Percentiles rank a stretch among this genome's conserved stretches.
phyloP scores from a whole-genome alignment of 192 early-diverging fungal genomes.

The Mortierella hygrophila region DNA sequence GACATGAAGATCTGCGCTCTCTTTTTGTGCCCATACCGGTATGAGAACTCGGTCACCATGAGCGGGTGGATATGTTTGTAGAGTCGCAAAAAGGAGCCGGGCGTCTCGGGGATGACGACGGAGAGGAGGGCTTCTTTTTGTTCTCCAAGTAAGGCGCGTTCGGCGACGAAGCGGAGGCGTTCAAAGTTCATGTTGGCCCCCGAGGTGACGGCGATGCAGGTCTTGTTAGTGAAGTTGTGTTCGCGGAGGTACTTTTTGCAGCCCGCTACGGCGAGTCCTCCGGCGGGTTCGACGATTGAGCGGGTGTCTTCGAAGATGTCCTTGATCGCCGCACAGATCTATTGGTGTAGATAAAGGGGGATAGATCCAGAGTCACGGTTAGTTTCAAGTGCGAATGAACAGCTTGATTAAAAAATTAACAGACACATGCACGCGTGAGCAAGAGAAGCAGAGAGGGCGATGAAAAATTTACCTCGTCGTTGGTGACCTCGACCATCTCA shows the following conservation, averaged over 20 bases:
- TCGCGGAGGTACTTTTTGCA: slow-evolving; percentile 83
- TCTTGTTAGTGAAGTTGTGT: slow-evolving; percentile 64
- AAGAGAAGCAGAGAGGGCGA: not conserved
- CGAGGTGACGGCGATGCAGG: slow-evolving; percentile 83
- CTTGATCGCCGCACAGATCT: slow-evolving; percentile 92
- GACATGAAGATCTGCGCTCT: slow-evolving; percentile 92
- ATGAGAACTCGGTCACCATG: slow-evolving; percentile 93
- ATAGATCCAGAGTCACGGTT: not conserved
- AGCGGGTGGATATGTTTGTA: slow-evolving; percentile 88
- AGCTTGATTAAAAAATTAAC: slow-evolving; percentile 12
- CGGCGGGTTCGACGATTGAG: slow-evolving; percentile 96
- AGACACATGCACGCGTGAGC: not conserved
- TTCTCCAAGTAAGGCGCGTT: slow-evolving; percentile 96
- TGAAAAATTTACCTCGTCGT: slow-evolving; percentile 76
- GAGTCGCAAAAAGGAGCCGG: slow-evolving; percentile 79
- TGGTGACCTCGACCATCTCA: slow-evolving; percentile 91
- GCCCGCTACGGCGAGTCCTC: slow-evolving; percentile 90
- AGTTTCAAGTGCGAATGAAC: not conserved
- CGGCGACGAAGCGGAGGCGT: slow-evolving; percentile 96
- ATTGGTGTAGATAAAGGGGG: not conserved
- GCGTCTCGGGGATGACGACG: slow-evolving; percentile 92
- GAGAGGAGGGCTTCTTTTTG: slow-evolving; percentile 90
- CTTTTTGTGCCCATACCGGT: slow-evolving; percentile 59
- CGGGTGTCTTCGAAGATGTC: slow-evolving; percentile 94
- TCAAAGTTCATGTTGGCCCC: slow-evolving; percentile 99